phyloP scores from a whole-genome alignment of 2,329 filamentous ascomycete genomes.

The Fulvia fulva region DNA sequence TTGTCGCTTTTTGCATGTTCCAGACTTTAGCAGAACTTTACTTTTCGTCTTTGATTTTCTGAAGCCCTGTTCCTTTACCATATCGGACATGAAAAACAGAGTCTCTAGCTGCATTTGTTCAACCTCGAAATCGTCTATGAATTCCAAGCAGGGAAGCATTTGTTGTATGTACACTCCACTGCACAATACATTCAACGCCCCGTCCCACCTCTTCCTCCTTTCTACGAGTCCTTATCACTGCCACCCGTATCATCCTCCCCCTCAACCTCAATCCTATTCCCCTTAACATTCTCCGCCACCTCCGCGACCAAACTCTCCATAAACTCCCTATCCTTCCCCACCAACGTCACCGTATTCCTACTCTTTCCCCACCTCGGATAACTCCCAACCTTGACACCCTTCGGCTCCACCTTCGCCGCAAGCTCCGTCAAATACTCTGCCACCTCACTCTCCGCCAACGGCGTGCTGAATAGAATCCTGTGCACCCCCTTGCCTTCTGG shows the following conservation, averaged over 20 bases:
- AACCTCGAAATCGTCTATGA: too few relatives aligned
- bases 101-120: too few relatives aligned
- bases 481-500: constrained; percentile 76
- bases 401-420: constrained; percentile 66
- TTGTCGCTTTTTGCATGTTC: too few relatives aligned
- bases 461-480: constrained; percentile 80
- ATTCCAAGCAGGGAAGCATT: background rate
- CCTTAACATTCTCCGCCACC: constrained; percentile 72
- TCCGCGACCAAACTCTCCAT: constrained; percentile 76
- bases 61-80: too few relatives aligned
- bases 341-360: constrained; percentile 84
- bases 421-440: constrained; percentile 79
- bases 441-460: constrained; percentile 78
- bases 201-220: background rate
- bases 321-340: constrained; percentile 68
- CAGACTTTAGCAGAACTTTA: too few relatives aligned
- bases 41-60: too few relatives aligned
- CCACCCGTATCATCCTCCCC: constrained; percentile 52
- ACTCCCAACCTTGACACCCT: constrained; percentile 87
- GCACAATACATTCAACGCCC: background rate
- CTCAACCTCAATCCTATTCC: constrained; percentile 65
- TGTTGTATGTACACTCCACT: background rate
- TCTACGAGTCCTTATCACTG: constrained; percentile 36
- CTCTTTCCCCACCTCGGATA: constrained; percentile 90
- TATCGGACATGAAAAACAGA: too few relatives aligned